Evolutionary conservation across 208 protist species (phyloP), one percentile per base, ranked within the genome.

Genomic region (Naegleria gruberi): DNA sequence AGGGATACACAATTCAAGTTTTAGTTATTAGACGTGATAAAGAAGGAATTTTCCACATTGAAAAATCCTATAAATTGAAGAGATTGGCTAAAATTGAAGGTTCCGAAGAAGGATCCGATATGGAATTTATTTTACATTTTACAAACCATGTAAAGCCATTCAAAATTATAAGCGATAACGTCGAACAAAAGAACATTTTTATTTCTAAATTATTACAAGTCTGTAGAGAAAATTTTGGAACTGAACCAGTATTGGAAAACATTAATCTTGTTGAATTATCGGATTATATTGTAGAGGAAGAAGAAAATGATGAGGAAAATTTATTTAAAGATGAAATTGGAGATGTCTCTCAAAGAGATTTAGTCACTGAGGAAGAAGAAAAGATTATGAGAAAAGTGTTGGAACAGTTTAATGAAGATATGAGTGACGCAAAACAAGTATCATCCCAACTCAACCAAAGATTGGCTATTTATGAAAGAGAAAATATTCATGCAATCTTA

Each of bases 401-500:
- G 7, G 83, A 87, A 42, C 83, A 87, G 43, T 87, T 55, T 46
- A 87, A 87, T 87, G 12, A 42, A 19, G 43, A 46, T 41, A 55
- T 87, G 19, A 41, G 30, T 40, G 41, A 46, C 4, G 41, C 44
- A 8, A 46, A 87, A 26, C 4, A 19, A 12, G 41, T 55, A 1
- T 12, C 23, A 5, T 41, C 26, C 19, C 10, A 55, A 55, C 19
- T 87, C 17, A n/a, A 47, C 15, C 23, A 87, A 41, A 51, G 44
- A 55, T 34, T 87, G 37, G 83, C 44, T 19, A 41, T 55, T 40
- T 55, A 34, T 55, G 83, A 87, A 87, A 30, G 44, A 41, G 43
- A 87, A 55, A 87, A 87, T 37, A 87, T 87, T 87, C 83, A 87
- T 12, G 43, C 43, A 5, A 87, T 87, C 40, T 19, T 87, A 19